A percentile compares a stretch with the other conserved stretches of the same genome.
These are phyloP conservation scores for Fraxinus platypoda DNA, from an alignment of 305 asterid species.

Conservation along the genomic window DNA sequence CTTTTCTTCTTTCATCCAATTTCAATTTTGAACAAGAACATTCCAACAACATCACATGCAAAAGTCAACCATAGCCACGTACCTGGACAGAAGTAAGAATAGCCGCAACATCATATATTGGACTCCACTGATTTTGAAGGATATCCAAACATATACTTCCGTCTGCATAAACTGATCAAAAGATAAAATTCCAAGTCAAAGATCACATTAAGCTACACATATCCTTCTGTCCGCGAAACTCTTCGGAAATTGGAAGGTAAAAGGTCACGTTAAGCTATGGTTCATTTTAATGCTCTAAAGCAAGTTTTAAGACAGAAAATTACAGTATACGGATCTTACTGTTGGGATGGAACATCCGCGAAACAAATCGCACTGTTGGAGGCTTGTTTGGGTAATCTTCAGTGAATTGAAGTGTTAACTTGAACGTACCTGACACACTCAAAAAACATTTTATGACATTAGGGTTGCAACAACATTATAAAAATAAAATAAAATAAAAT, in stretches of 20 bases:
- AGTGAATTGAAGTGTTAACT: conserved; percentile 49
- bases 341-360: conserved; percentile 71
- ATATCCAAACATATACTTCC: conserved; percentile 80
- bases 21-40: not conserved
- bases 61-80: not conserved
- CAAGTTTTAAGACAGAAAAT: conserved; percentile 8
- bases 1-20: not conserved
- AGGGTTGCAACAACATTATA: conserved; percentile 3
- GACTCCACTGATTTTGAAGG: conserved; percentile 83
- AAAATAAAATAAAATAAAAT: conserved; percentile 2
- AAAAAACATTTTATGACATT: conserved; percentile 18
- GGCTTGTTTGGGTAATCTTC: conserved; percentile 72
- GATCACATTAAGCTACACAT: conserved; percentile 3
- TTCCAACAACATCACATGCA: not conserved
- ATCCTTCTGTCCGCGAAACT: not conserved
- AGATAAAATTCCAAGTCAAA: conserved; percentile 14
- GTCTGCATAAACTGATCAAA: conserved; percentile 67
- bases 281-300: not conserved
- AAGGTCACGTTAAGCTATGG: not conserved
- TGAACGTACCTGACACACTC: conserved; percentile 59
- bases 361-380: conserved; percentile 64
- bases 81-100: conserved; percentile 71
- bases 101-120: conserved; percentile 77
- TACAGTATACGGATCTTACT: conserved; percentile 36
- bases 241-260: not conserved